These are phyloP conservation scores for Citrus unshiu DNA, from an alignment of 345 rosid species.

Conservation along the genomic window DNA sequence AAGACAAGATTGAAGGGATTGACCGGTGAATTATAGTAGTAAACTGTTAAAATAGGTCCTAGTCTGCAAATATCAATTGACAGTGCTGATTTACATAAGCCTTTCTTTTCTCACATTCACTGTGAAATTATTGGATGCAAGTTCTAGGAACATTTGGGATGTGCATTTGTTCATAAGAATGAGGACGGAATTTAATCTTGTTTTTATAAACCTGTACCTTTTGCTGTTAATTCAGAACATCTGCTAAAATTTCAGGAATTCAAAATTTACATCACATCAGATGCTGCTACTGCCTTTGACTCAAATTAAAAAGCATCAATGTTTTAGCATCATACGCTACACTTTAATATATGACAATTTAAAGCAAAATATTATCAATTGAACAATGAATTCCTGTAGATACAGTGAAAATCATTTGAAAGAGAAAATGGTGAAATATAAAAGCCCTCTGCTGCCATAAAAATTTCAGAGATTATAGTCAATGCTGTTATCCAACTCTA, in stretches of 20 bases:
- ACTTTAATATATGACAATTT: background rate
- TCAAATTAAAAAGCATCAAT: background rate
- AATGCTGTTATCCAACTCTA: background rate
- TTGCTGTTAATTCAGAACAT: background rate
- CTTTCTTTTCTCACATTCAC: background rate
- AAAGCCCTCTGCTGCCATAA: background rate
- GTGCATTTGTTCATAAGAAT: constrained; percentile 22
- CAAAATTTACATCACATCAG: background rate
- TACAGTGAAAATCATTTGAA: background rate
- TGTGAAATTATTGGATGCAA: constrained; percentile 8
- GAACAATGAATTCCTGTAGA: too few relatives aligned
- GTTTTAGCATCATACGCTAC: too few relatives aligned
- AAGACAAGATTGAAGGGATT: constrained; percentile 98
- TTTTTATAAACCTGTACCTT: background rate
- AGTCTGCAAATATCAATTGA: constrained; percentile 11
- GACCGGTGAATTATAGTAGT: constrained; percentile 44
- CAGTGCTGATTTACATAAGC: constrained; percentile 21
- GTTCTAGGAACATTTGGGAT: constrained; percentile 13
- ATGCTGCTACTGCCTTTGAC: background rate
- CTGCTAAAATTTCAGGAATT: background rate
- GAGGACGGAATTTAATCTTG: background rate
- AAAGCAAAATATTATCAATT: too few relatives aligned
- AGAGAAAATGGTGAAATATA: background rate
- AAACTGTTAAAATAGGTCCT: background rate
- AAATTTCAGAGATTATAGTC: background rate